These are phyloP conservation scores for Strigomonas galati DNA, from an alignment of 208 protist species.

Conservation along the genomic window DNA sequence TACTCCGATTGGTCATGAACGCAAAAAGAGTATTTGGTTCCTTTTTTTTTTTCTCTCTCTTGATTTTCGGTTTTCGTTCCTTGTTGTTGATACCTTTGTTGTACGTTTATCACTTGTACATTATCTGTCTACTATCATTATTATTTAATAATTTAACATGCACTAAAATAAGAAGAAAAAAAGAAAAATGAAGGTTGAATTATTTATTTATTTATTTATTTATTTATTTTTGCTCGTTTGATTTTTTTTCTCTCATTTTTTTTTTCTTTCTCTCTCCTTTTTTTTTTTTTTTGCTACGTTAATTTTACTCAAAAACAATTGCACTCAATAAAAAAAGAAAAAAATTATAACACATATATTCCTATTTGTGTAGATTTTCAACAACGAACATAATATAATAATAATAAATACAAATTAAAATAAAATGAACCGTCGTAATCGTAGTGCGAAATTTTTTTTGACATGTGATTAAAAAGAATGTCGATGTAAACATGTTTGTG, in stretches of 20 bases:
- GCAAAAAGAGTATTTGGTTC: no score
- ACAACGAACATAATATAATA: constrained; percentile 2
- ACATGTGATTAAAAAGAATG: constrained; percentile 4
- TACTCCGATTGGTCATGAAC: no score
- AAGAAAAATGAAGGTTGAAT: neutral
- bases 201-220: neutral
- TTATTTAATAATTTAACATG: neutral
- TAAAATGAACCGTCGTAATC: neutral
- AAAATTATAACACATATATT: neutral
- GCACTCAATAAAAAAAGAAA: neutral
- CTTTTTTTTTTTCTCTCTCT: neutral
- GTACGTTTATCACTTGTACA: no score
- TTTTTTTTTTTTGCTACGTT: neutral
- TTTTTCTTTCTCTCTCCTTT: neutral
- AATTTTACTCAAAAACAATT: neutral
- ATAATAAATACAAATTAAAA: neutral
- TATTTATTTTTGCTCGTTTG: neutral
- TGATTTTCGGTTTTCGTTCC: no score
- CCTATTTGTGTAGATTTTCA: neutral
- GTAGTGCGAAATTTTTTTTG: neutral
- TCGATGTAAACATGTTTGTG: neutral
- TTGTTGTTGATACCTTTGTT: no score
- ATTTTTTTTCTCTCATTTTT: constrained; percentile 8
- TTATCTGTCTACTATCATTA: neutral
- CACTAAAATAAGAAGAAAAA: neutral